A percentile compares a stretch with the other conserved stretches of the same genome.
Evolutionary conservation across 2,329 filamentous ascomycete genomes (phyloP).

Genomic region (Fusarium goolgardi): DNA sequence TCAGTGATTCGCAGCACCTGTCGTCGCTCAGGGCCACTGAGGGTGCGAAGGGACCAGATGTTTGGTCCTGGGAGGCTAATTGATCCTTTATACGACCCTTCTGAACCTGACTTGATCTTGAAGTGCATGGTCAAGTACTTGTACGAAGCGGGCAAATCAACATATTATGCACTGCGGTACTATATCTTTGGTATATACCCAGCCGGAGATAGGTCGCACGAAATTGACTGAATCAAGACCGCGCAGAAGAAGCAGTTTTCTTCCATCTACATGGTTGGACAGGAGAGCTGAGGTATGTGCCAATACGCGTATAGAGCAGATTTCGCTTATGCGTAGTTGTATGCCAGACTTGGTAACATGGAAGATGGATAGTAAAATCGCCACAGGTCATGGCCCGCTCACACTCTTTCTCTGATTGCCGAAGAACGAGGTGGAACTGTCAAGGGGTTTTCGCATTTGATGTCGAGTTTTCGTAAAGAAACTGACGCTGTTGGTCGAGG

Average conservation of each 20-base stretch:
- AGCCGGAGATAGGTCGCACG: not conserved
- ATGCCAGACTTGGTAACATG: not conserved
- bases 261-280: not conserved
- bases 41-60: not conserved
- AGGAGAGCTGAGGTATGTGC: not conserved
- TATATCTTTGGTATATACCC: not conserved
- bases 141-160: not conserved
- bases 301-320: not conserved
- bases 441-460: conserved; percentile 24
- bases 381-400: conserved; percentile 13
- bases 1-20: not conserved
- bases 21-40: not conserved
- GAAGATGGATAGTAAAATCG: conserved; percentile 6
- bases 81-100: not conserved
- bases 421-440: conserved; percentile 11
- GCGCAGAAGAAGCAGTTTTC: not conserved
- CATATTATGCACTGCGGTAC: not conserved
- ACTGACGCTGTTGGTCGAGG: conserved; percentile 9
- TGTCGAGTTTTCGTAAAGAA: conserved; percentile 24
- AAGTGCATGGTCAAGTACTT: not conserved
- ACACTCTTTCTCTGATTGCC: not conserved
- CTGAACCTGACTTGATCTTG: not conserved
- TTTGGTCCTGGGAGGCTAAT: conserved; percentile 1
- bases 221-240: not conserved
- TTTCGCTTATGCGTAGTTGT: not conserved